Evolutionary conservation across 805 yeast species (phyloP).

Genomic region (Helenozyma rhizophorensis): DNA sequence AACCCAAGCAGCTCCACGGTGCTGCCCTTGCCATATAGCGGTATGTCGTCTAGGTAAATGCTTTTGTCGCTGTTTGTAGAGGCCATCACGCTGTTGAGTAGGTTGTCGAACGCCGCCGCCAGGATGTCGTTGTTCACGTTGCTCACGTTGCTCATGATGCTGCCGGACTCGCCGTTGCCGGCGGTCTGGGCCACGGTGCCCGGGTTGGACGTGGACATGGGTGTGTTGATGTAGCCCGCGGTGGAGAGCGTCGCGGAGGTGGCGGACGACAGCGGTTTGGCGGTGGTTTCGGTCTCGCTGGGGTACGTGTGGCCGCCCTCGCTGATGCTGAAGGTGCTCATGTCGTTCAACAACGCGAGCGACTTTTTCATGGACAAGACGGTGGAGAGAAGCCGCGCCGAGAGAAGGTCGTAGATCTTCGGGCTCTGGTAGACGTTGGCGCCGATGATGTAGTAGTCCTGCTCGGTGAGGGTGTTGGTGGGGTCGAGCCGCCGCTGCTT

Average conservation of each 20-base stretch:
- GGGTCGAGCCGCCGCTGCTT: conserved; percentile 68
- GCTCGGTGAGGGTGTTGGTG: conserved; percentile 47
- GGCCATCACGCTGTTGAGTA: conserved; percentile 23
- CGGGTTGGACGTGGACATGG: conserved; percentile 12
- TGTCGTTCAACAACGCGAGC: conserved; percentile 27
- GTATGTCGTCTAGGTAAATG: conserved; percentile 35
- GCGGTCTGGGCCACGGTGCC: conserved; percentile 13
- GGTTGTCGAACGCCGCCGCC: conserved; percentile 28
- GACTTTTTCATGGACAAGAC: conserved; percentile 32
- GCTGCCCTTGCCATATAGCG: conserved; percentile 36
- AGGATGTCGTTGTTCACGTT: conserved; percentile 20
- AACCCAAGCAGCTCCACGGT: conserved; percentile 35
- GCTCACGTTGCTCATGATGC: conserved; percentile 4
- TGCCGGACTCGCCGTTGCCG: conserved; percentile 9
- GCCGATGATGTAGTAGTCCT: conserved; percentile 85
- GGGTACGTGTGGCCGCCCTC: conserved; percentile 34
- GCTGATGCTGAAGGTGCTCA: conserved; percentile 28
- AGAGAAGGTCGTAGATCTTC: conserved; percentile 61
- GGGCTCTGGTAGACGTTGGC: conserved; percentile 94
- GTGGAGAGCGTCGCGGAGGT: conserved; percentile 3
- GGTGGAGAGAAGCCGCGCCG: conserved; percentile 51
- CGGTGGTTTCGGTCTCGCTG: conserved; percentile 3
- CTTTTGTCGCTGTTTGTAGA: conserved; percentile 15
- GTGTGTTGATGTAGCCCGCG: conserved; percentile 10
- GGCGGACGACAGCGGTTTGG: conserved; percentile 1